A percentile compares a stretch with the other conserved stretches of the same genome.
Conservation (phyloP, 2,329 filamentous ascomycete species). For the Dothiorella sarmentorum region DNA sequence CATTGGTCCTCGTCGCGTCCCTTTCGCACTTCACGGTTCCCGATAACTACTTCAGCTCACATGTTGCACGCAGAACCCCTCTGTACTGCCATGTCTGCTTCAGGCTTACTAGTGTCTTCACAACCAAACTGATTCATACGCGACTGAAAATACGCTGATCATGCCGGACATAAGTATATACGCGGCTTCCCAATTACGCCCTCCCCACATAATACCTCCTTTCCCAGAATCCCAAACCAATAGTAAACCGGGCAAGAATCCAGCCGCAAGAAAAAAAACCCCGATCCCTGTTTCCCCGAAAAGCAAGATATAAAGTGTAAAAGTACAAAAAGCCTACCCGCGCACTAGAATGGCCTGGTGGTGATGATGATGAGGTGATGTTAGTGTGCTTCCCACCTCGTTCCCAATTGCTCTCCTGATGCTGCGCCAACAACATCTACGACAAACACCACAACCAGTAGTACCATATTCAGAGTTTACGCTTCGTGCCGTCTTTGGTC, state of each 20-base stretch:
- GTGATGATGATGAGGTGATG: not conserved
- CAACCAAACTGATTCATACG: too few species aligned
- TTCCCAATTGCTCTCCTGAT: not conserved
- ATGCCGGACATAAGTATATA: conserved; percentile 6
- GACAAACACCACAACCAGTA: not conserved
- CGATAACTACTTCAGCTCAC: too few species aligned
- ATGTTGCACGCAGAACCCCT: too few species aligned
- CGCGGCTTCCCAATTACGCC: not conserved
- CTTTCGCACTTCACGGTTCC: too few species aligned
- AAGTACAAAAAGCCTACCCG: conserved; percentile 14
- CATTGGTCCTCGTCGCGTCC: not conserved
- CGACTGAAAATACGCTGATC: not conserved
- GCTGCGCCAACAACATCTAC: conserved; percentile 12
- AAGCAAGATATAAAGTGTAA: conserved; percentile 4
- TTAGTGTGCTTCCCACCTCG: not conserved
- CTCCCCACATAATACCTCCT: not conserved
- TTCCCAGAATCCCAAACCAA: not conserved
- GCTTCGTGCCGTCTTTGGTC: conserved; percentile 11
- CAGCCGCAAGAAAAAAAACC: not conserved
- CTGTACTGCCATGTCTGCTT: too few species aligned
- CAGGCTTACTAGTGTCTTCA: too few species aligned
- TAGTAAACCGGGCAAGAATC: not conserved
- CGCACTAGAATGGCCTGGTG: not conserved
- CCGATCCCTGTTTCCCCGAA: not conserved
- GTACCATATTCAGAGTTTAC: not conserved